A percentile compares a stretch with the other conserved stretches of the same genome.
These are phyloP conservation scores for Quercus engelmannii DNA, from an alignment of 306 rosid genomes.

Conservation along the genomic window DNA sequence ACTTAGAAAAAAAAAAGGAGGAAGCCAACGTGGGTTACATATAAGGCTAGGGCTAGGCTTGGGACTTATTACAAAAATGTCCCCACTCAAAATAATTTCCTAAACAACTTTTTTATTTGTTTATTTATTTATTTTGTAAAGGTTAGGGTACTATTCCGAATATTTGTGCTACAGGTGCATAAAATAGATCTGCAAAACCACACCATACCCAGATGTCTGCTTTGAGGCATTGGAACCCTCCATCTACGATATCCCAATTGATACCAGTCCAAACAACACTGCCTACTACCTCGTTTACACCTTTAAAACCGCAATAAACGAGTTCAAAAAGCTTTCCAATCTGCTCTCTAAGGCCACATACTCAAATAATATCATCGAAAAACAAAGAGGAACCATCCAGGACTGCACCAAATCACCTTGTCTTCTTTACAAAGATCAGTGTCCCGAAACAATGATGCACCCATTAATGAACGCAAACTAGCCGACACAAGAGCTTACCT, in stretches of 20 bases:
- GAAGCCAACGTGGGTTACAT: too few species aligned
- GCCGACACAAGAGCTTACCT: constrained; percentile 59
- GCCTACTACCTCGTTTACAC: constrained; percentile 44
- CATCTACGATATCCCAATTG: constrained; percentile 29
- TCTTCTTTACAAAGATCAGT: constrained; percentile 48
- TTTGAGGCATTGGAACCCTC: constrained; percentile 58
- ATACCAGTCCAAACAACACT: constrained; percentile 54
- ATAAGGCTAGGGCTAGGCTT: too few species aligned
- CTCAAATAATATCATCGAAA: constrained; percentile 42
- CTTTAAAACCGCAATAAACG: constrained; percentile 50
- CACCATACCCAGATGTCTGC: constrained; percentile 54
- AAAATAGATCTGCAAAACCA: constrained; percentile 48
- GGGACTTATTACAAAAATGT: too few species aligned
- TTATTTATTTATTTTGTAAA: too few species aligned
- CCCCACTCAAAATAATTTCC: too few species aligned
- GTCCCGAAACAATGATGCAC: constrained; percentile 26
- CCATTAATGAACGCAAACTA: constrained; percentile 15
- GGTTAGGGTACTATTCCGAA: not conserved
- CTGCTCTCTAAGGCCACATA: constrained; percentile 28
- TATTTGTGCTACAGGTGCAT: constrained; percentile 25
- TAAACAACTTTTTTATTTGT: too few species aligned
- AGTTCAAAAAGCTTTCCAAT: constrained; percentile 54
- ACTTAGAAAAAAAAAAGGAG: too few species aligned
- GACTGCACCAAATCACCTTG: constrained; percentile 63
- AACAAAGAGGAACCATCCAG: constrained; percentile 58